Base-by-base conservation (phyloP, 2,329 filamentous ascomycete species). In the Gyromitra esculenta region DNA sequence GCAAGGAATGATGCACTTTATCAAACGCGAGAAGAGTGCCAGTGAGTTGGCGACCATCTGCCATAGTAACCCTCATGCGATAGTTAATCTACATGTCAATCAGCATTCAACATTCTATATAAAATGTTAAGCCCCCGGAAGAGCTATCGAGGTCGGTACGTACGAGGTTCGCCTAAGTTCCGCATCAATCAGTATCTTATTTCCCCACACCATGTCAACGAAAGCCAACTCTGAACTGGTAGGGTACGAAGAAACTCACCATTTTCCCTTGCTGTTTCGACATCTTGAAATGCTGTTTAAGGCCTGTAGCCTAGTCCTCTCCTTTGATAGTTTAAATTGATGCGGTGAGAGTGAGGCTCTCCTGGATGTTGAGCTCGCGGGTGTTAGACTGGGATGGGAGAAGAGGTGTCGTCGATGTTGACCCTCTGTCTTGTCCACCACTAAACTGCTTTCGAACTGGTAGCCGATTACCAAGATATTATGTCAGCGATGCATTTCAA, bases 231-330 rank as follows among this genome's bases (percentile, higher is more conserved):
- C 83, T 82, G 83, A 81, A 83, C 81, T 69, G 79, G 75, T 81
- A 81, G 82, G 81, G 82, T 79, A 79, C 81, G 79, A 77, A 78
- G 78, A 79, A 75, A 90, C 93, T 88, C 87, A 98, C 96, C 96
- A 99, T 98, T 89, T 99, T 98, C 86, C 96, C 96, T 86, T 97
- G 94, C 86, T 97, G 97, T 89, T 97, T 95, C 84, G 91, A 89
- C 90, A 91, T 91, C 81, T 84, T 90, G 83, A 82, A 56, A 60
- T 70, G 21, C 15, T 41, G 18, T 39, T 73, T 60, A 25, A 74
- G 75, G 59, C 75, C 39, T 43, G 37, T 57, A 57, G 66, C 71
- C 66, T 66, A 15, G 11, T 45, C 65, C 75, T 75, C 75, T 70
- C 9, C 41, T 59, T 64, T 25, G 35, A 71, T 64, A 50, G 15